Evolutionary conservation across 371 early-diverging fungal genomes (phyloP), one percentile per base, ranked within the genome.

Genomic region (Parasitella parasitica): DNA sequence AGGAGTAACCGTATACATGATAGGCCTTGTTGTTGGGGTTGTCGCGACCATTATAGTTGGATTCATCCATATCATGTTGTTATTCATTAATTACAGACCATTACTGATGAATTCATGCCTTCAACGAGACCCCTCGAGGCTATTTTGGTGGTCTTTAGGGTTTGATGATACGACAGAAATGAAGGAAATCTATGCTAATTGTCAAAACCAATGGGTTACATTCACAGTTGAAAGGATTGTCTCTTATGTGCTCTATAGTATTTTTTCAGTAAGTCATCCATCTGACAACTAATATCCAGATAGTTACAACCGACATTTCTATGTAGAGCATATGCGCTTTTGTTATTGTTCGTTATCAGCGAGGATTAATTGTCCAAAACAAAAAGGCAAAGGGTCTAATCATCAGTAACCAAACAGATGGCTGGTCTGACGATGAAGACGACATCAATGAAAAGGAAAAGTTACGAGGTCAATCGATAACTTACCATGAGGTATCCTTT

Each of bases 131-230:
- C 53, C 59, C 2, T 54, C 46, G 0, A 59, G 66, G 1, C 38
- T 53, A 24, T 70, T 70, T 53, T 61, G 66, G 66, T 70, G 70
- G 70, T 54, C 62, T 32, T 20, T 48, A 15, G 53, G 59, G 0
- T 63, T 43, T 35, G 54, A 61, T 16, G 54, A 66, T 11, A 66
- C 20, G 1, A 36, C 32, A 12, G 56, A 56, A 52, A 66, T 63
- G 57, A 37, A 62, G 22, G 20, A 62, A 20, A 59, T 66, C 22
- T 52, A 34, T 32, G 20, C 18, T 9, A n/a, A 28, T 0, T 70
- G 70, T 26, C 20, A 37, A 9, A 12, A 16, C 11, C 52, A 55
- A 27, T 70, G 70, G 70, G 43, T 39, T 1, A 38, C 32, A 37
- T 66, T 70, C 35, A 30, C 66, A n/a, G 59, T 48, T 3, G 66